Evolutionary conservation across 1,284 basidiomycete species (phyloP).

Genomic region (Ustilago crameri): DNA sequence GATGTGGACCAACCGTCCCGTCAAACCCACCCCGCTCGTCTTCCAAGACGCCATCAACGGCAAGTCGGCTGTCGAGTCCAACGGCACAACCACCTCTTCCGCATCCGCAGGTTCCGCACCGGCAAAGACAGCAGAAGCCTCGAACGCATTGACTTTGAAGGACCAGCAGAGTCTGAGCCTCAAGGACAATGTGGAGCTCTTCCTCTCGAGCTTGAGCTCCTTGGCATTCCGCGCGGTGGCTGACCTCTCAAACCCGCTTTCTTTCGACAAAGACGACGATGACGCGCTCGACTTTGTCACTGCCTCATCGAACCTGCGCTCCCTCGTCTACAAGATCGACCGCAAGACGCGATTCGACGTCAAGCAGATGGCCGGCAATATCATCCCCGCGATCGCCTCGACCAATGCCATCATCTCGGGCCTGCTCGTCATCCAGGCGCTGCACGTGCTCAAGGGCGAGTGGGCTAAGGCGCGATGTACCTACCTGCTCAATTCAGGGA

Average conservation of each 20-base stretch:
- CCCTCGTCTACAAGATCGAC: slow-evolving; percentile 85
- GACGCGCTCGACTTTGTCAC: slow-evolving; percentile 97
- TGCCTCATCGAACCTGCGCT: slow-evolving; percentile 90
- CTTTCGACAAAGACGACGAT: slow-evolving; percentile 98
- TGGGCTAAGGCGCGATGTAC: slow-evolving; percentile 46
- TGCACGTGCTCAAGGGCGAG: slow-evolving; percentile 75
- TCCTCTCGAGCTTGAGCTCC: slow-evolving; percentile 75
- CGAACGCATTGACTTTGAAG: slow-evolving; percentile 32
- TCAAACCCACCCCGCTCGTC: slow-evolving; percentile 84
- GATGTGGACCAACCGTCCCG: slow-evolving; percentile 88
- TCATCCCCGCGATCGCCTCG: slow-evolving; percentile 93
- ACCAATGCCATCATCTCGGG: slow-evolving; percentile 98
- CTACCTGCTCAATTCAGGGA: slow-evolving; percentile 24
- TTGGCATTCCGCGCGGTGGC: slow-evolving; percentile 79
- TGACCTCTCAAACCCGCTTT: slow-evolving; percentile 77
- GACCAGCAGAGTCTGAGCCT: slow-evolving; percentile 61
- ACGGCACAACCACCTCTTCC: background rate
- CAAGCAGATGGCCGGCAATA: slow-evolving; percentile 99
- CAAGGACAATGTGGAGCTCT: slow-evolving; percentile 57
- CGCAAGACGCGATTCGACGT: slow-evolving; percentile 94
- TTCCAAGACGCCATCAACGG: slow-evolving; percentile 75
- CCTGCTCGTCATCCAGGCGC: slow-evolving; percentile 88
- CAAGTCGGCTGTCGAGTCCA: background rate
- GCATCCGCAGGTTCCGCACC: background rate
- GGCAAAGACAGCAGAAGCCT: background rate